Conservation (phyloP, 2,329 filamentous ascomycete species). For the Penicillium sp. region DNA sequence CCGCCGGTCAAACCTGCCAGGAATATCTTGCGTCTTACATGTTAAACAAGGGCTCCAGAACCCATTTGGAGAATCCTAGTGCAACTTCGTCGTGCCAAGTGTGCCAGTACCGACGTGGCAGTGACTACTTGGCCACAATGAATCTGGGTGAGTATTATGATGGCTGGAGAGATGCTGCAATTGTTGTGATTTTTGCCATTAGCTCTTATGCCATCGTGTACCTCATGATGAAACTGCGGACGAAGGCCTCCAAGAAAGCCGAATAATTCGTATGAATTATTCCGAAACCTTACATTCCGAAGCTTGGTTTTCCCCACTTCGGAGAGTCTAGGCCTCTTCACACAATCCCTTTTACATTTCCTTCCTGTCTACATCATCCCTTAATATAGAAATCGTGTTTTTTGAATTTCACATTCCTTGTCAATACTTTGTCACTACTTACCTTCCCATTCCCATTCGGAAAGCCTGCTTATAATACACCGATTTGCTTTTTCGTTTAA, state of each 20-base stretch:
- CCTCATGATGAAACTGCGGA: constrained; percentile 14
- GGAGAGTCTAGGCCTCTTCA: no score
- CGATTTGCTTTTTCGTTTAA: no score
- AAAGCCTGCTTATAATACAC: no score
- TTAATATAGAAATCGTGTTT: no score
- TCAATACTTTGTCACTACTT: no score
- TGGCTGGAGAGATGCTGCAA: constrained; percentile 13
- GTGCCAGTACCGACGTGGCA: constrained; percentile 12
- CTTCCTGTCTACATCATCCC: no score
- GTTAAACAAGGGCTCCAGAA: constrained; percentile 4
- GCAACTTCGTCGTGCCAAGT: constrained; percentile 41
- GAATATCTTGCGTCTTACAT: constrained; percentile 8
- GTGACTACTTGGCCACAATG: constrained; percentile 12
- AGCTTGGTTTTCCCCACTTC: no score
- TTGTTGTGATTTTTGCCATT: constrained; percentile 7
- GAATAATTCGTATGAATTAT: no score
- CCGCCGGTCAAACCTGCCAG: neutral
- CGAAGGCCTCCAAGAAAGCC: constrained; percentile 14
- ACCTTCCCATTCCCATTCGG: no score
- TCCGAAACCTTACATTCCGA: no score
- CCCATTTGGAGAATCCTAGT: constrained; percentile 39
- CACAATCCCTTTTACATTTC: no score
- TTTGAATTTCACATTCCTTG: no score
- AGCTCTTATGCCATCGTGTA: constrained; percentile 11
- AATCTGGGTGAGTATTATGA: constrained; percentile 11